Evolutionary conservation across 768 basidiomycete species (phyloP).

Genomic region (Imleria badia): DNA sequence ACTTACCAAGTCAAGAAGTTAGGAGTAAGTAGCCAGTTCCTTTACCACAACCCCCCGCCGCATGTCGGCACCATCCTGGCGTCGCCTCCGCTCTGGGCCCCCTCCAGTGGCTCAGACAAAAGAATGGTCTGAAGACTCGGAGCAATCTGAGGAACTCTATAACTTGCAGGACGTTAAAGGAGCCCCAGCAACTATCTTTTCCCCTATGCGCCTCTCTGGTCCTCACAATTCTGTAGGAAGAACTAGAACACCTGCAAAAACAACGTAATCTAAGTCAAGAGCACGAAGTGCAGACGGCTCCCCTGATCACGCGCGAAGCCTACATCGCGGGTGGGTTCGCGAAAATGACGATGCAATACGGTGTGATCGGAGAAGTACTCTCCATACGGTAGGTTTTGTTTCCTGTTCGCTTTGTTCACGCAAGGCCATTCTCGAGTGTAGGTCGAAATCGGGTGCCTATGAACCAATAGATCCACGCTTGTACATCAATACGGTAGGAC

Average conservation of each 20-base stretch:
- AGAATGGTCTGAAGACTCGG: neutral
- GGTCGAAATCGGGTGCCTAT: conserved; percentile 29
- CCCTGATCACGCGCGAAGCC: conserved; percentile 47
- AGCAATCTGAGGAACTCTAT: neutral
- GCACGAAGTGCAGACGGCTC: conserved; percentile 42
- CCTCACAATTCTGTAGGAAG: neutral
- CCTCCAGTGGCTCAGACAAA: neutral
- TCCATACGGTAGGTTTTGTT: conserved; percentile 29
- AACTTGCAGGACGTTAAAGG: conserved; percentile 7
- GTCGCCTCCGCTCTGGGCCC: too few species aligned
- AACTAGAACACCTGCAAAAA: conserved; percentile 10
- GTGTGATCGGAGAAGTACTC: conserved; percentile 46
- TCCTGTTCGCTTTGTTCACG: neutral
- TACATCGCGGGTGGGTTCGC: conserved; percentile 27
- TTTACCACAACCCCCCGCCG: too few species aligned
- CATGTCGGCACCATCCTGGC: too few species aligned
- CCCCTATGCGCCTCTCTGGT: neutral
- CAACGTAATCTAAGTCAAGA: conserved; percentile 13
- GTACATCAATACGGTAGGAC: conserved; percentile 63
- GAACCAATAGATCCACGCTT: conserved; percentile 46
- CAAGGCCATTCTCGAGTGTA: conserved; percentile 13
- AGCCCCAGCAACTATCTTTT: neutral
- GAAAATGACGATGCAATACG: conserved; percentile 49
- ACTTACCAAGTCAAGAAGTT: too few species aligned
- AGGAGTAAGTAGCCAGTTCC: too few species aligned